Base-by-base conservation (phyloP, 225 moss, liverwort and hornwort genomes). In the Sphagnum tenellum region DNA sequence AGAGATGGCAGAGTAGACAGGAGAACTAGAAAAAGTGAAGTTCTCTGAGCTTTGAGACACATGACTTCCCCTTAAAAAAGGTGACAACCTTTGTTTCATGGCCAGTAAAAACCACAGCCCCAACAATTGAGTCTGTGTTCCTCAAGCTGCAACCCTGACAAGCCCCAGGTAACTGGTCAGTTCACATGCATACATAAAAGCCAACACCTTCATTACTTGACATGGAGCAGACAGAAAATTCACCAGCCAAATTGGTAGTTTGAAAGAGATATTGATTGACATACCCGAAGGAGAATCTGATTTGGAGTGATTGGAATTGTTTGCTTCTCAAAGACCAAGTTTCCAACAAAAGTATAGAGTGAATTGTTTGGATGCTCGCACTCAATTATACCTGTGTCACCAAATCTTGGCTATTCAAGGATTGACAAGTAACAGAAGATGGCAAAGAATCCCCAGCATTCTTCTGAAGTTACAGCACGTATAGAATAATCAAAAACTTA, bases 341-440 rank as follows among this genome's bases (percentile, higher is more conserved):
- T 94, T 47, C 94, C 94, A 44, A 85, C 89, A 73, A 94, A 94
- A 44, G 94, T 94, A 72, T 94, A 94, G 47, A 94, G 75, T 12
- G 94, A 89, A 75, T 94, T 94, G 67, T 94, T 94, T 53, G 94
- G 94, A 48, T 89, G 90, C 62, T 94, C 94, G 76, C 94, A 94
- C 45, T 83, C 85, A 48, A 94, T 60, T 51, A 85, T 55, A 64
- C 89, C 89, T 90, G 85, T 55, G 75, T 70, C 73, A 60, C 29
- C 48, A 65, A 71, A 52, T 13, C 9, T 29, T 29, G 29, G 29
- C 29, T 29, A 29, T 29, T 29, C 29, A 29, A 29, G 29, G 29
- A 29, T 29, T 29, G 29, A 29, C 29, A 29, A 29, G 29, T 29
- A 29, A 29, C 29, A 29, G 29, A 29, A 29, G 29, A 1, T 29